These are phyloP conservation scores for Debaryomyces subglobosus DNA, from an alignment of 1,139 yeast genomes.

Conservation along the genomic window DNA sequence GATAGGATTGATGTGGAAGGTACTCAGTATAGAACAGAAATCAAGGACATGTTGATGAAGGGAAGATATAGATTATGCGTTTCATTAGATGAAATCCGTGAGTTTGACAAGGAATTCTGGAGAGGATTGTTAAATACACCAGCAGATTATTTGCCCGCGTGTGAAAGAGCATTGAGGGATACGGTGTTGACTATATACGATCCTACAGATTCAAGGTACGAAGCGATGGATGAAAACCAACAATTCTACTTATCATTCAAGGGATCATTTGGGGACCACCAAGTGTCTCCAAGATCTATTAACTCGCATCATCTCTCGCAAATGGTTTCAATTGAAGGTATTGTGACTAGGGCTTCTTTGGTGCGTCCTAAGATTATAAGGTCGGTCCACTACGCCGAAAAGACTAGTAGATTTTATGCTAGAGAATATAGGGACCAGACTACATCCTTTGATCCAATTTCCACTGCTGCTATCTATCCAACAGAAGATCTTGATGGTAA, in stretches of 20 bases:
- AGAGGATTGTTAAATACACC: conserved; percentile 75
- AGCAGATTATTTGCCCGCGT: conserved; percentile 85
- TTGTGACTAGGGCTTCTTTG: conserved; percentile 89
- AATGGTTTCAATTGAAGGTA: conserved; percentile 90
- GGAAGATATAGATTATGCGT: conserved; percentile 71
- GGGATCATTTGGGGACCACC: conserved; percentile 91
- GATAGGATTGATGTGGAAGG: conserved; percentile 52
- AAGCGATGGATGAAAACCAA: conserved; percentile 60
- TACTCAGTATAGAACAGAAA: conserved; percentile 67
- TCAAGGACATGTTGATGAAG: conserved; percentile 69
- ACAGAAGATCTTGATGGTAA: conserved; percentile 92
- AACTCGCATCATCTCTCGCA: conserved; percentile 76
- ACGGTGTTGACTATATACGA: conserved; percentile 72
- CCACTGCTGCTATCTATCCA: conserved; percentile 89
- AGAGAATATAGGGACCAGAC: conserved; percentile 94
- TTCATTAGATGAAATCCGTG: conserved; percentile 85
- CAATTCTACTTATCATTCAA: conserved; percentile 78
- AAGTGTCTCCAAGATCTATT: conserved; percentile 86
- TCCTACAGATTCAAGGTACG: conserved; percentile 52
- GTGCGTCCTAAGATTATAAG: conserved; percentile 91
- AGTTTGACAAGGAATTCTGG: conserved; percentile 81
- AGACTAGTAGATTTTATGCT: conserved; percentile 81
- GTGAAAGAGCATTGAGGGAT: conserved; percentile 84
- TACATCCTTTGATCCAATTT: conserved; percentile 82
- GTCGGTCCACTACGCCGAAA: conserved; percentile 92